A percentile compares a stretch with the other conserved stretches of the same genome.
These are phyloP conservation scores for Fomitopsis pinicola DNA, from an alignment of 1,284 basidiomycete species.

Conservation along the genomic window DNA sequence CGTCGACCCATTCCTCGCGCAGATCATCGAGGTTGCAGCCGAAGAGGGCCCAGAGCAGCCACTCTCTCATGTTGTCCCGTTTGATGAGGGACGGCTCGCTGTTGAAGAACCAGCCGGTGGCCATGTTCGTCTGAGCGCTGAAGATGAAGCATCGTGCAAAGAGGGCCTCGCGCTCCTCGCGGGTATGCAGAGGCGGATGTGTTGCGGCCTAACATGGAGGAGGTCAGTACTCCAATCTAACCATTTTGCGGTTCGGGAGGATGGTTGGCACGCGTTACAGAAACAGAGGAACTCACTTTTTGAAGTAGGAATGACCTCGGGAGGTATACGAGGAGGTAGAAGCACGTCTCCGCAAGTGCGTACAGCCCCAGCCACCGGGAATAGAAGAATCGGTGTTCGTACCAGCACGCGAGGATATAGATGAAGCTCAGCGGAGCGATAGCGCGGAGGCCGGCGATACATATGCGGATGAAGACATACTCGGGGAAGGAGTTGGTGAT, in stretches of 20 bases:
- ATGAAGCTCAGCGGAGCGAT: slow-evolving; percentile 45
- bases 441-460: slow-evolving; percentile 43
- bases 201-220: slow-evolving; percentile 31
- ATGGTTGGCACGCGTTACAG: too few relatives aligned
- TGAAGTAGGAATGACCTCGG: slow-evolving; percentile 43
- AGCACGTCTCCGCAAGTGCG: slow-evolving; percentile 40
- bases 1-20: slow-evolving; percentile 41
- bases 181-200: slow-evolving; percentile 36
- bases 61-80: slow-evolving; percentile 50
- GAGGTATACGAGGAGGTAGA: slow-evolving; percentile 47
- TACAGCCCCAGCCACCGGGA: slow-evolving; percentile 30
- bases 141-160: slow-evolving; percentile 43
- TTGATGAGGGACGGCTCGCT: slow-evolving; percentile 24
- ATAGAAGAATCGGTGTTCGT: slow-evolving; percentile 23
- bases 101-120: slow-evolving; percentile 53
- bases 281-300: slow-evolving; percentile 31
- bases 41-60: slow-evolving; percentile 66
- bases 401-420: slow-evolving; percentile 31
- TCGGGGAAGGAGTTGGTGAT: slow-evolving; percentile 38
- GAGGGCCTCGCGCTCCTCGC: slow-evolving; percentile 40
- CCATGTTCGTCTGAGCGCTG: slow-evolving; percentile 30
- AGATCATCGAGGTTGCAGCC: slow-evolving; percentile 26
- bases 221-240: neutral
- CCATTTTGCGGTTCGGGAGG: too few relatives aligned
- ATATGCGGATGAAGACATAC: slow-evolving; percentile 48